A percentile compares a stretch with the other conserved stretches of the same genome.
These are phyloP conservation scores for Encephalitozoon hellem DNA, from an alignment of 371 early-diverging fungal species.

Conservation along the genomic window DNA sequence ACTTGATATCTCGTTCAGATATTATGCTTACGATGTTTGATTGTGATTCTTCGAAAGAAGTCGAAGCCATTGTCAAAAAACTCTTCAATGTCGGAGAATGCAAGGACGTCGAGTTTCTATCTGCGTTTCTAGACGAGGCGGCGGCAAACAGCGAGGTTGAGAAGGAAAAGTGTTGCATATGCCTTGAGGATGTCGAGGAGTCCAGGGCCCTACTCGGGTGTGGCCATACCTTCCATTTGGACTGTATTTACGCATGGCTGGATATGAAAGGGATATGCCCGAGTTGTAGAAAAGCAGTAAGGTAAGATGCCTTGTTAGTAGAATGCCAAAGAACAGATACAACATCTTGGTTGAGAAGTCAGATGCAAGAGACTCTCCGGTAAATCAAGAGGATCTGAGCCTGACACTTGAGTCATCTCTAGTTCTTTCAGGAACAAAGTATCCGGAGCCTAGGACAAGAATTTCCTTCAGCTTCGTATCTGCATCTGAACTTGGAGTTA, in stretches of 20 bases:
- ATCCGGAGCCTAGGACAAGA: neutral
- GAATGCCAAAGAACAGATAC: neutral
- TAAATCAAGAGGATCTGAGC: neutral
- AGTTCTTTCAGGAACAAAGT: slow-evolving; percentile 1
- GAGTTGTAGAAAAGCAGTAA: neutral
- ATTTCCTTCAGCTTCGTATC: neutral
- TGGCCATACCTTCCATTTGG: neutral
- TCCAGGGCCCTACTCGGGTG: neutral
- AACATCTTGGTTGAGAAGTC: neutral
- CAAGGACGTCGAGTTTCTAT: neutral
- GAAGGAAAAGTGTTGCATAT: neutral
- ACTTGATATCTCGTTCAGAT: neutral
- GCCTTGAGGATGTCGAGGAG: neutral
- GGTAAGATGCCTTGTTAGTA: neutral
- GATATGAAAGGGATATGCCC: neutral
- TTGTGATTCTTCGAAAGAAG: neutral
- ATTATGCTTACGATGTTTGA: neutral
- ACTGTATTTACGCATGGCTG: neutral
- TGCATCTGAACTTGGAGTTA: neutral
- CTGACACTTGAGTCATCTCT: neutral
- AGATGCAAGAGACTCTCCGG: neutral
- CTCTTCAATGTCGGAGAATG: neutral
- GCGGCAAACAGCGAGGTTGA: neutral
- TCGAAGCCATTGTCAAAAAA: neutral
- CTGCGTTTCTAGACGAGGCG: neutral